Conservation (phyloP, 2,329 filamentous ascomycete species). For the Pseudocercospora eumusae region DNA sequence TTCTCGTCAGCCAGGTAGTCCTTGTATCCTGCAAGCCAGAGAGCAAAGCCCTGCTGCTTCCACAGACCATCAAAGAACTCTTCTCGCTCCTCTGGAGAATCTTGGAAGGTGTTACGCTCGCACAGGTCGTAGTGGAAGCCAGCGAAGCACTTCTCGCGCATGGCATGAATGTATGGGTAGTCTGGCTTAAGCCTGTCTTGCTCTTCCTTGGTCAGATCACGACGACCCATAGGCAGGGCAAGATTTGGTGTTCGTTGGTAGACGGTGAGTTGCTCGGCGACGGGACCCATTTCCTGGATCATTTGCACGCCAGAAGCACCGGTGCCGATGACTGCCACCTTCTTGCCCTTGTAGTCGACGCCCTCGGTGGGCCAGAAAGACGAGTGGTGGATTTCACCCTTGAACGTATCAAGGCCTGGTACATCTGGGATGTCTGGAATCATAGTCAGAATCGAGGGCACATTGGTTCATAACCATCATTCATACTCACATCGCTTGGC, state of each 20-base stretch:
- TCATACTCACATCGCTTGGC: conserved; percentile 53
- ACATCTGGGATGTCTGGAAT: conserved; percentile 58
- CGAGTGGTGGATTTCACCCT: conserved; percentile 55
- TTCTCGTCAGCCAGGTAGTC: conserved; percentile 42
- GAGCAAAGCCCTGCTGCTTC: conserved; percentile 39
- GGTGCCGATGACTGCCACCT: conserved; percentile 64
- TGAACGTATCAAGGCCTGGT: conserved; percentile 61
- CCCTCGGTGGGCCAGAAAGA: conserved; percentile 47
- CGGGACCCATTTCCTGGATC: conserved; percentile 56
- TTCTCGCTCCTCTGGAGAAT: conserved; percentile 46
- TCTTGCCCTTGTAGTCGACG: conserved; percentile 59
- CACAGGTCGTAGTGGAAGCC: conserved; percentile 61
- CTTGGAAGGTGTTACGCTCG: conserved; percentile 56
- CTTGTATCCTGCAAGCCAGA: conserved; percentile 38
- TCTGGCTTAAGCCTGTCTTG: conserved; percentile 50
- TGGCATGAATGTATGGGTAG: conserved; percentile 53
- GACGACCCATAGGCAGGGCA: conserved; percentile 62
- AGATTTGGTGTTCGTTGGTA: conserved; percentile 70
- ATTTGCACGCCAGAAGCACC: conserved; percentile 67
- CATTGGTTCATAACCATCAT: too few species aligned
- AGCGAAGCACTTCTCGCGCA: conserved; percentile 57
- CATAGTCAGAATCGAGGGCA: conserved; percentile 6
- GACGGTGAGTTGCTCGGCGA: conserved; percentile 51
- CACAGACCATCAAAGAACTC: conserved; percentile 48
- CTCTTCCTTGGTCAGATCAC: conserved; percentile 52